A percentile compares a stretch with the other conserved stretches of the same genome.
Evolutionary conservation across 108 stramenopile species (phyloP).

Genomic region (Chaetoceros muelleri): DNA sequence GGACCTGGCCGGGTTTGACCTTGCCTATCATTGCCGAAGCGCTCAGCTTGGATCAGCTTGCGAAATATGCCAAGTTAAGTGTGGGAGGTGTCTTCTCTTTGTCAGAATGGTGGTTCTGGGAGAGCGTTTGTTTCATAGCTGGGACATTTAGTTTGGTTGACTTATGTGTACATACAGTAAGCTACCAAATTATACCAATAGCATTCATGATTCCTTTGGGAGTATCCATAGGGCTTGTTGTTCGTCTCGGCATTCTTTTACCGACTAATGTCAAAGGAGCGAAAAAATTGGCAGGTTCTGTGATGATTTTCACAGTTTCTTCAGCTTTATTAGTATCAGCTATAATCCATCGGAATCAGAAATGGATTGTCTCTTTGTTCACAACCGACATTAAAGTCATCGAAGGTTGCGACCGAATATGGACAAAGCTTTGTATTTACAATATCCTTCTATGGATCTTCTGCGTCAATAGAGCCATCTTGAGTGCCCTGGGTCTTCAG

Average conservation of each 20-base stretch:
- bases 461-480: constrained; percentile 26
- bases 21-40: constrained; percentile 3
- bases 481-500: constrained; percentile 36
- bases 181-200: constrained; percentile 38
- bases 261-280: constrained; percentile 15
- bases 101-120: constrained; percentile 52
- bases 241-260: constrained; percentile 38
- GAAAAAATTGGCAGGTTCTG: constrained; percentile 21
- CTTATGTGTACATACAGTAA: constrained; percentile 25
- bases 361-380: constrained; percentile 18
- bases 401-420: constrained; percentile 22
- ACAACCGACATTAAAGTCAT: constrained; percentile 25
- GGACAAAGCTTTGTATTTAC: constrained; percentile 30
- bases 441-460: constrained; percentile 24
- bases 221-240: constrained; percentile 30
- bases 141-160: constrained; percentile 31
- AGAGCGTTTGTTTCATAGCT: constrained; percentile 27
- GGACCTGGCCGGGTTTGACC: constrained; percentile 25
- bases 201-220: constrained; percentile 42
- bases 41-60: constrained; percentile 10
- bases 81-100: constrained; percentile 37
- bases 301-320: constrained; percentile 15
- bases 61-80: constrained; percentile 22
- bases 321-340: constrained; percentile 9
- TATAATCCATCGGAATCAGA: constrained; percentile 12